These are phyloP conservation scores for Boletellus deceptivus DNA, from an alignment of 1,284 basidiomycete species.

Conservation along the genomic window DNA sequence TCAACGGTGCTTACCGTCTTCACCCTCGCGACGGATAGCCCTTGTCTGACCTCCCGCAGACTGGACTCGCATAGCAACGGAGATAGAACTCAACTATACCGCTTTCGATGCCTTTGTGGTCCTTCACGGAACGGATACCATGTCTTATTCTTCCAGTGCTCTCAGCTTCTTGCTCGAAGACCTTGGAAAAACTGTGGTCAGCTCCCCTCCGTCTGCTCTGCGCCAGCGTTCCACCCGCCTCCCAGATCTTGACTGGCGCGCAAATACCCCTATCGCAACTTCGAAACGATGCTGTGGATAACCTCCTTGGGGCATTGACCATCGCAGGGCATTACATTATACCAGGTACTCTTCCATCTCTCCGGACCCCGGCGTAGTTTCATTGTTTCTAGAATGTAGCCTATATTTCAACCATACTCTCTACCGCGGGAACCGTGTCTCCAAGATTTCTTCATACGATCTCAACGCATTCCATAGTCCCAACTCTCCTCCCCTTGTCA, in stretches of 20 bases:
- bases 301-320: constrained; percentile 82
- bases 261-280: constrained; percentile 90
- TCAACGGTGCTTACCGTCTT: constrained; percentile 50
- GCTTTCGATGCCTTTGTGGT: constrained; percentile 88
- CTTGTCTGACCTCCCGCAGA: constrained; percentile 44
- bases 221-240: not conserved
- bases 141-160: constrained; percentile 86
- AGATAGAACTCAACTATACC: constrained; percentile 87
- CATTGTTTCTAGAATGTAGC: constrained; percentile 59
- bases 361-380: not conserved
- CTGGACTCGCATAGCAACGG: constrained; percentile 86
- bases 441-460: constrained; percentile 84
- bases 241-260: constrained; percentile 82
- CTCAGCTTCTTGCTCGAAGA: constrained; percentile 89
- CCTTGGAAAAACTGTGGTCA: constrained; percentile 82
- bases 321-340: constrained; percentile 90
- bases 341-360: constrained; percentile 54
- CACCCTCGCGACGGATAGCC: not conserved
- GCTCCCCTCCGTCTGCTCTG: constrained; percentile 10
- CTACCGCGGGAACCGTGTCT: constrained; percentile 83
- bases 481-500: constrained; percentile 82
- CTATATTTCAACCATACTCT: constrained; percentile 89
- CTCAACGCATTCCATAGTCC: constrained; percentile 85
- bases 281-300: constrained; percentile 88
- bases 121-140: constrained; percentile 92